Conservation (phyloP, 2,329 filamentous ascomycete species). For the Clarireedia sp. region DNA sequence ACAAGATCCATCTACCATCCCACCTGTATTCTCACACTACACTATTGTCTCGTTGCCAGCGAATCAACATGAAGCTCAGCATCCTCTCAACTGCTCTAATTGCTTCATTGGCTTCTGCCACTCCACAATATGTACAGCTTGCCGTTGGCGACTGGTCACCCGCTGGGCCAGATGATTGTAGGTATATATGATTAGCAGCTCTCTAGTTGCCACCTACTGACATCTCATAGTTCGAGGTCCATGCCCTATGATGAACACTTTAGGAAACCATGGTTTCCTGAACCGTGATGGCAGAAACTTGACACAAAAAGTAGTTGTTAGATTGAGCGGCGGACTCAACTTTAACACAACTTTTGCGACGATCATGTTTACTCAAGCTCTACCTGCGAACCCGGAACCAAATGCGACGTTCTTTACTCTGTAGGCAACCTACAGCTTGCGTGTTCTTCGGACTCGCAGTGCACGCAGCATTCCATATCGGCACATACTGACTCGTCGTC, state of each 20-base stretch:
- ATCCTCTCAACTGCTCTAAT: background rate
- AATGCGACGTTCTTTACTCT: constrained; percentile 32
- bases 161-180: background rate
- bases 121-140: background rate
- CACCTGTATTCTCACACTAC: background rate
- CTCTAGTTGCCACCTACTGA: background rate
- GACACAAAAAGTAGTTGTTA: constrained; percentile 28
- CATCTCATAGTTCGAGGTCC: constrained; percentile 24
- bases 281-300: constrained; percentile 34
- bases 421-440: background rate
- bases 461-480: no score
- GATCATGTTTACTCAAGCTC: constrained; percentile 37
- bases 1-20: background rate
- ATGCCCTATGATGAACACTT: constrained; percentile 38
- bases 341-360: constrained; percentile 34
- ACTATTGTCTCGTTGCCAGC: no score
- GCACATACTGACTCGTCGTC: constrained; percentile 6
- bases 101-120: background rate
- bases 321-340: constrained; percentile 35
- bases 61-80: background rate
- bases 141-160: background rate
- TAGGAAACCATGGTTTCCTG: constrained; percentile 38
- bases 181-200: background rate
- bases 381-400: constrained; percentile 35
- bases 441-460: background rate